Evolutionary conservation across 768 basidiomycete genomes (phyloP), one percentile per base, ranked within the genome.

Genomic region (Hypsizygus marmoreus): DNA sequence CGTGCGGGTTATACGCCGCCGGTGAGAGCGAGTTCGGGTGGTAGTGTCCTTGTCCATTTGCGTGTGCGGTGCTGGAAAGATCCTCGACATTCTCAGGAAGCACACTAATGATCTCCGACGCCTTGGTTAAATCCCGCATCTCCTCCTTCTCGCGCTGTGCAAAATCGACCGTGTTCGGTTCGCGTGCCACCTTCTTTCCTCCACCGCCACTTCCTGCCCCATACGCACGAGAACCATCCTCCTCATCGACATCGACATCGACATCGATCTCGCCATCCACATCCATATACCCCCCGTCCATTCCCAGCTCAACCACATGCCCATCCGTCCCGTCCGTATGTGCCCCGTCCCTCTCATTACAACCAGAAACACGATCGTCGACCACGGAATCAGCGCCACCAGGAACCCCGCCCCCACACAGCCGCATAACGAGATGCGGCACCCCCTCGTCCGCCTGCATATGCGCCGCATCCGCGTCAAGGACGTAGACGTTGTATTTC

Each of bases 81-180:
- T 36, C 43, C 35, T 44, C 39, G 7, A 42, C 45, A 20, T 53
- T 44, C 1, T 41, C 41, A 10, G 37, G n/a, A n/a, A 39, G n/a
- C 28, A 55, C 11, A 44, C 52, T n/a, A n/a, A n/a, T n/a, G n/a
- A n/a, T n/a, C 5, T 4, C 13, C 31, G 80, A 84, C 6, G 91
- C 88, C 47, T 81, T 77, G 0, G 93, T 95, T 43, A 95, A 70
- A 59, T 89, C 87, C 10, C 87, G 73, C 90, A 94, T 95, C 71
- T 95, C 93, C 50, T 91, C 88, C 65, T 81, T 81, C 69, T 95
- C 92, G 25, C 90, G 75, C 58, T 82, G 78, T 11, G 88, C 83
- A 64, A 94, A 92, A 61, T 91, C 81, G 60, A 91, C 78, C 23
- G 85, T 87, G 60, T 88, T 87, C 4, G 72, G 70, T 11, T 58